phyloP scores from a whole-genome alignment of 306 rosid species.

The Gillenia trifoliata region DNA sequence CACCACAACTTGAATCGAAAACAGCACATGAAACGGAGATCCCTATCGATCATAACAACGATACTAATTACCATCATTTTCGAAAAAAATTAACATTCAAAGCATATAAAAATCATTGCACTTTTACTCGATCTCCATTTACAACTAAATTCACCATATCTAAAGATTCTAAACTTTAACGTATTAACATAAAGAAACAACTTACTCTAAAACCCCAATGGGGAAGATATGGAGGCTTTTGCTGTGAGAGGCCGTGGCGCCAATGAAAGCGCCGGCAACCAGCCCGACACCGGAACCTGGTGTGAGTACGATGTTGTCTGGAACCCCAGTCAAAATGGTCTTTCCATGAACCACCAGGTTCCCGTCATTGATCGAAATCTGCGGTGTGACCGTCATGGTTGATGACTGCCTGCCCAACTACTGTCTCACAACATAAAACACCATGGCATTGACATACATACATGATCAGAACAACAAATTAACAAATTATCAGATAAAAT shows the following conservation, averaged over 20 bases:
- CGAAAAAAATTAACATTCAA: neutral
- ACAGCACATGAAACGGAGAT: slow-evolving; percentile 71
- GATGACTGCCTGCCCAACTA: slow-evolving; percentile 22
- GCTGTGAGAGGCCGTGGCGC: slow-evolving; percentile 68
- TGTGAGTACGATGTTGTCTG: slow-evolving; percentile 69
- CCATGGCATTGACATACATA: too few relatives aligned
- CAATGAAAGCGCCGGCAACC: slow-evolving; percentile 68
- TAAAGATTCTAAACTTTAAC: neutral
- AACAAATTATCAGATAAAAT: neutral
- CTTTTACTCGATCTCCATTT: neutral
- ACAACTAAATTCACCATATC: neutral
- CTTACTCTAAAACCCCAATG: slow-evolving; percentile 79
- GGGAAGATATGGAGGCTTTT: slow-evolving; percentile 88
- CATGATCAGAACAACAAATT: neutral
- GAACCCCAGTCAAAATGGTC: slow-evolving; percentile 74
- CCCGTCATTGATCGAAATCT: slow-evolving; percentile 58
- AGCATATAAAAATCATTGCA: neutral
- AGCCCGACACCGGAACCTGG: slow-evolving; percentile 65
- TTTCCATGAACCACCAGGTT: slow-evolving; percentile 86
- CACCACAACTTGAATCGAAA: slow-evolving; percentile 99
- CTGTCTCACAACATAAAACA: slow-evolving; percentile 23
- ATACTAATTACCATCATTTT: neutral
- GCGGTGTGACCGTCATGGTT: slow-evolving; percentile 78
- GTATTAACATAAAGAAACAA: neutral
- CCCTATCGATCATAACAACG: slow-evolving; percentile 35